A percentile compares a stretch with the other conserved stretches of the same genome.
These are phyloP conservation scores for Diutina ranongensis DNA, from an alignment of 1,139 yeast genomes.

Conservation along the genomic window DNA sequence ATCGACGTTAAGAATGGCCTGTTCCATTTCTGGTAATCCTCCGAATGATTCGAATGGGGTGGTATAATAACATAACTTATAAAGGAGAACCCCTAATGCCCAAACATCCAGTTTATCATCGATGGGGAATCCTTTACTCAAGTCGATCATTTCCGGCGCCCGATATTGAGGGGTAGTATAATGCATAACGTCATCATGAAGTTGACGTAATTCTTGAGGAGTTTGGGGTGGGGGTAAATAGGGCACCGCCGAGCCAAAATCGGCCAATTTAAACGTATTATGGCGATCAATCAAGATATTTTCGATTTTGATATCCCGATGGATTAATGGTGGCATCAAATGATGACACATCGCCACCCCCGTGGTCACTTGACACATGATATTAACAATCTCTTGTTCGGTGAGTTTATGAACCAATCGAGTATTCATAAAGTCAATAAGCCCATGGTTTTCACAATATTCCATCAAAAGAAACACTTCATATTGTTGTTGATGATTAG, in stretches of 20 bases:
- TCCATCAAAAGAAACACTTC: conserved; percentile 93
- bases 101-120: conserved; percentile 74
- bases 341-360: conserved; percentile 90
- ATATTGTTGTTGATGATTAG: conserved; percentile 37
- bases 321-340: conserved; percentile 68
- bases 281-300: conserved; percentile 55
- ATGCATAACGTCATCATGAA: conserved; percentile 57
- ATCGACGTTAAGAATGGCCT: conserved; percentile 24
- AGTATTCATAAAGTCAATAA: conserved; percentile 92
- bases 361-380: conserved; percentile 70
- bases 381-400: conserved; percentile 71
- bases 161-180: conserved; percentile 81
- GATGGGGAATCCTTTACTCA: conserved; percentile 53
- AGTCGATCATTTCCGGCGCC: conserved; percentile 74
- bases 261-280: conserved; percentile 55
- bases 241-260: conserved; percentile 63
- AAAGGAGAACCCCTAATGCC: conserved; percentile 74
- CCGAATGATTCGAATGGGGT: conserved; percentile 73
- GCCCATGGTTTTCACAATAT: conserved; percentile 74
- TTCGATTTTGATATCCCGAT: conserved; percentile 76
- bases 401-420: conserved; percentile 69
- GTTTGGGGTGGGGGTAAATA: conserved; percentile 54
- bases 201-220: conserved; percentile 45
- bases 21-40: conserved; percentile 28
- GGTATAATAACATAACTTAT: conserved; percentile 66